Evolutionary conservation across 352 stramenopile species (phyloP), one percentile per base, ranked within the genome.

Genomic region (Globisporangium irregulare): DNA sequence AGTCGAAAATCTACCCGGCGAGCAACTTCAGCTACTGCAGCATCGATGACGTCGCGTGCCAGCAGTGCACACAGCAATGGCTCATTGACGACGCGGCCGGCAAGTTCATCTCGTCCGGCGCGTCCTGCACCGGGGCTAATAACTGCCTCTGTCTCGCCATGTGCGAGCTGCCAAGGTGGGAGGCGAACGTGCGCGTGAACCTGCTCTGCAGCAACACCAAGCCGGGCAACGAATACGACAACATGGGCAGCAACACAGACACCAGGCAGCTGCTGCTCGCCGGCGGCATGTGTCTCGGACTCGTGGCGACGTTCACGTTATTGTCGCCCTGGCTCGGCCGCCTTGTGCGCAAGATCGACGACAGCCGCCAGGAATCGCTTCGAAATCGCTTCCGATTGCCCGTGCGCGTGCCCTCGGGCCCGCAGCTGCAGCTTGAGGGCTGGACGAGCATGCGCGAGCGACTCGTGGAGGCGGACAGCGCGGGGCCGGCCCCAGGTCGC

Each of bases 361-460:
- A 29, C 24, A 62, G n/a, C 25, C 34, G 15, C 7, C 29, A 55
- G 9, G 29, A 22, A 8, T 0, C 12, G 18, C 66, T 25, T 3
- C 58, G 53, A 3, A 60, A 36, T 3, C 22, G 53, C 20, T 61
- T 66, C 22, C 66, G 58, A 0, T n/a, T 66, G 4, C 66, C 66
- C 0, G 43, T 57, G 50, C 66, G 66, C 12, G 24, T 60, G 15
- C 65, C 48, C 18, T 55, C 65, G 20, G 67, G 67, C 8, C 59
- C 67, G 18, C 60, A 63, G 25, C 53, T 72, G 20, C n/a, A 54
- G 25, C 67, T 72, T 22, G 46, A 46, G 5, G 67, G 67, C 51
- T 72, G 67, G 67, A 72, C 41, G 18, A 24, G 60, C 22, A 72
- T 72, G 67, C 67, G 60, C 43, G 59, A 72, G 67, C 61, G 57